Conservation (phyloP, 2,329 filamentous ascomycete species). For the Zymoseptoria crescenta region DNA sequence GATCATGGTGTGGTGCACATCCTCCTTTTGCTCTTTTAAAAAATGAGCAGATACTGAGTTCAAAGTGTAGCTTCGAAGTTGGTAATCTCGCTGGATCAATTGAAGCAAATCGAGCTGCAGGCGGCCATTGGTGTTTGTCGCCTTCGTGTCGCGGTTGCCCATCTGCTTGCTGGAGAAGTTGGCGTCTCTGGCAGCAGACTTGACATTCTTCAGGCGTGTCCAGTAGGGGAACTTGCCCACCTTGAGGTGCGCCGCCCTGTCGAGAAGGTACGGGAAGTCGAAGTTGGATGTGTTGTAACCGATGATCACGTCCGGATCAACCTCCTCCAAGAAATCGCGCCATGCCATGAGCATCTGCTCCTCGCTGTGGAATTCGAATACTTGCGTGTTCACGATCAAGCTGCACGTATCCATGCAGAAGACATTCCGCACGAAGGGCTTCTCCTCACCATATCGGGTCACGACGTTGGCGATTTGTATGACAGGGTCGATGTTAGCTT, state of each 20-base stretch:
- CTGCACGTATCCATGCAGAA: constrained; percentile 92
- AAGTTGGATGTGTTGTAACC: constrained; percentile 99
- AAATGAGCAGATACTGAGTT: constrained; percentile 96
- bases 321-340: constrained; percentile 80
- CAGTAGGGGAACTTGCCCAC: constrained; percentile 74
- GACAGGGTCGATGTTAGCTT: constrained; percentile 82
- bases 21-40: constrained; percentile 93
- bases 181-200: constrained; percentile 65
- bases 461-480: constrained; percentile 98
- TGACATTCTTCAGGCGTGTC: constrained; percentile 66
- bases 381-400: constrained; percentile 87
- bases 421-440: constrained; percentile 92
- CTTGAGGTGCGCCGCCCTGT: constrained; percentile 79
- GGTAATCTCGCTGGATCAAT: constrained; percentile 86
- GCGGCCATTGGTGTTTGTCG: constrained; percentile 88
- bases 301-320: constrained; percentile 95
- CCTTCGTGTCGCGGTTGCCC: constrained; percentile 89
- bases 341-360: constrained; percentile 86
- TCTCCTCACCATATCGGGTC: constrained; percentile 86
- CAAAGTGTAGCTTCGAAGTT: constrained; percentile 90
- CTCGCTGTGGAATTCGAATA: constrained; percentile 74
- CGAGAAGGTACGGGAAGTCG: constrained; percentile 92
- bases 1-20: constrained; percentile 98
- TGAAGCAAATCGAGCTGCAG: constrained; percentile 93
- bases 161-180: constrained; percentile 98